Conservation (phyloP, 2,329 filamentous ascomycete genomes). For the Nemania bipapillata region DNA sequence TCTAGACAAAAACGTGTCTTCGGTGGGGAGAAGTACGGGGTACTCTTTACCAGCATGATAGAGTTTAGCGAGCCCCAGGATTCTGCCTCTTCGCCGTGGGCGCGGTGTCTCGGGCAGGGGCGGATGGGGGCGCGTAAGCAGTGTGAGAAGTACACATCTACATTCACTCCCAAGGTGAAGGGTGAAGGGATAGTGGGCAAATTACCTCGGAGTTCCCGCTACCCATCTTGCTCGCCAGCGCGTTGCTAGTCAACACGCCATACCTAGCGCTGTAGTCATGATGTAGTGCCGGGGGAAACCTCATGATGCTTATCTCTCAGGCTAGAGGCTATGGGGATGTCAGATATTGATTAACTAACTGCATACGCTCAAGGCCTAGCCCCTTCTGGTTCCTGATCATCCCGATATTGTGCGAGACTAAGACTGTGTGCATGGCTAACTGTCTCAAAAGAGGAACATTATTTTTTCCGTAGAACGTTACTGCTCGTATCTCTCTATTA, state of each 20-base stretch:
- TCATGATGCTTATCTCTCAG: slow-evolving; percentile 20
- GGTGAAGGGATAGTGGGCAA: background rate
- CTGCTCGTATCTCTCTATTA: background rate
- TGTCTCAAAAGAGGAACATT: slow-evolving; percentile 7
- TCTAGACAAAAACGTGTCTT: slow-evolving; percentile 26
- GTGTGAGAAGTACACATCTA: background rate
- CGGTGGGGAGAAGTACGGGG: slow-evolving; percentile 22
- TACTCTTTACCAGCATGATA: slow-evolving; percentile 4
- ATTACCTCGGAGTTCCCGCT: background rate
- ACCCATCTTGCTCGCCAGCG: background rate
- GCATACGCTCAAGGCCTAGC: background rate
- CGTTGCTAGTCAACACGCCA: background rate
- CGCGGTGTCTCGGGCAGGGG: slow-evolving; percentile 21
- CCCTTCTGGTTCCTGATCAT: slow-evolving; percentile 7
- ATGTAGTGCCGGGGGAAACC: background rate
- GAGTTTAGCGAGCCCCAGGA: slow-evolving; percentile 6
- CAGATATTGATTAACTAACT: slow-evolving; percentile 17
- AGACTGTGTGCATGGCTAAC: background rate
- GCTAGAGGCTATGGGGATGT: slow-evolving; percentile 15
- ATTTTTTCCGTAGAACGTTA: background rate
- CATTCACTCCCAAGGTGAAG: background rate
- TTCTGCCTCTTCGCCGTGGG: background rate
- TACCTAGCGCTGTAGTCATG: background rate
- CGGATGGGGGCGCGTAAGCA: background rate
- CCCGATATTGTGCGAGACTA: background rate